Percentiles rank a stretch among this genome's conserved stretches.
These are phyloP conservation scores for Phytophthora cactorum DNA, from an alignment of 352 stramenopile genomes.

Conservation along the genomic window DNA sequence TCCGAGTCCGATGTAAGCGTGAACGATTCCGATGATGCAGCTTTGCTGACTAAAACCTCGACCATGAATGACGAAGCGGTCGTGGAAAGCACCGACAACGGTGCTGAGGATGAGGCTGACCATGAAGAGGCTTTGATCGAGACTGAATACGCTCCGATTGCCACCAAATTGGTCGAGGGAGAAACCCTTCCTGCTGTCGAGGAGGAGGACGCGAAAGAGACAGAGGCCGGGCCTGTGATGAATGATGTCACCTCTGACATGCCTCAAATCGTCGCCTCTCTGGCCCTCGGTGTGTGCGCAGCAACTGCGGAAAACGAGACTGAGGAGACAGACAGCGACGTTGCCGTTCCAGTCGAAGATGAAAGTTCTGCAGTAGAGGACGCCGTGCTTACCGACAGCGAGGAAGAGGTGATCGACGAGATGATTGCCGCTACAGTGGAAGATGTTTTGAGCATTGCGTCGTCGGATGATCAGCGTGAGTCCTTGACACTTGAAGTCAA, in stretches of 20 bases:
- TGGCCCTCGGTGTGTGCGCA: slow-evolving; percentile 11
- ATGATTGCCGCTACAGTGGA: slow-evolving; percentile 14
- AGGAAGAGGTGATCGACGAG: slow-evolving; percentile 19
- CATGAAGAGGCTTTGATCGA: background rate
- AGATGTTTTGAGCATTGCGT: slow-evolving; percentile 13
- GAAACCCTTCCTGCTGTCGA: background rate
- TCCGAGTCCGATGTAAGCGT: background rate
- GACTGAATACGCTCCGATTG: background rate
- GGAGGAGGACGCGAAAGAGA: background rate
- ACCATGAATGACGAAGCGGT: background rate
- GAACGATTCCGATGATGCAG: too few relatives aligned
- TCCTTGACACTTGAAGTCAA: slow-evolving; percentile 11
- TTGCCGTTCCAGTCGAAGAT: background rate
- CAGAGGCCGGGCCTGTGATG: background rate
- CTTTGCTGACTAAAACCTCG: background rate
- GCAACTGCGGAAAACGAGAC: background rate
- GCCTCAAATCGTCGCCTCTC: slow-evolving; percentile 23
- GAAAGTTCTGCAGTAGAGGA: background rate
- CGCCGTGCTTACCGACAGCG: background rate
- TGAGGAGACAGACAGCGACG: background rate
- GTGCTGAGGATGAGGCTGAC: background rate
- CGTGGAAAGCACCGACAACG: background rate
- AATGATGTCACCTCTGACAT: slow-evolving; percentile 6
- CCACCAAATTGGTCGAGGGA: background rate
- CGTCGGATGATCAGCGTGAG: slow-evolving; percentile 15